Conservation (phyloP, 2,329 filamentous ascomycete genomes). For the Diaporthe sp. region DNA sequence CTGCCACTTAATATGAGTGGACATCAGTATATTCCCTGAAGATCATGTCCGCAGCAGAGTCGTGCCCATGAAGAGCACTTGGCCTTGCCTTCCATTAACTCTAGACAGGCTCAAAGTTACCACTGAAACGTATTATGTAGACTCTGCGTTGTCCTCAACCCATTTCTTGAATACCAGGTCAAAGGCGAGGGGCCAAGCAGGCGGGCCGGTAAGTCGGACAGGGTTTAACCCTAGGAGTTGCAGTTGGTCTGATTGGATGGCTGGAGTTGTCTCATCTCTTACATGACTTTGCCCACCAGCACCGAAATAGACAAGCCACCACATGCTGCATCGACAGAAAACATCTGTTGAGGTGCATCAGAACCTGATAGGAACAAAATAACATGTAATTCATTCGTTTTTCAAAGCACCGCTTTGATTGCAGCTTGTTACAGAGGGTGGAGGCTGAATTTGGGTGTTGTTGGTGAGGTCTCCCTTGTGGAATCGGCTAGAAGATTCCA, state of each 20-base stretch:
- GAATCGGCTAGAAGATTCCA: conserved; percentile 48
- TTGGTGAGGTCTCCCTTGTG: not conserved
- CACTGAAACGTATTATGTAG: no score
- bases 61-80: not conserved
- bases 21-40: not conserved
- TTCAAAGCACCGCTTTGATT: not conserved
- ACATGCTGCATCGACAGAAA: not conserved
- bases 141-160: not conserved
- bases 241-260: not conserved
- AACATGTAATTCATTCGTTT: not conserved
- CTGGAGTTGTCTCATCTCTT: not conserved
- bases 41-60: not conserved
- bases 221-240: not conserved
- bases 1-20: not conserved
- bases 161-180: not conserved
- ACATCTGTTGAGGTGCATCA: not conserved
- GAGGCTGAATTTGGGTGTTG: not conserved
- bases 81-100: not conserved
- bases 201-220: no score
- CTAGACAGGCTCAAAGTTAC: not conserved
- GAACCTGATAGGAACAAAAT: not conserved
- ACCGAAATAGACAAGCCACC: not conserved
- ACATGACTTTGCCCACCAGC: not conserved
- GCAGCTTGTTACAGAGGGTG: not conserved
- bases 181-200: no score